Conservation (phyloP, 805 yeast species). For the Wickerhamiella galacta region DNA sequence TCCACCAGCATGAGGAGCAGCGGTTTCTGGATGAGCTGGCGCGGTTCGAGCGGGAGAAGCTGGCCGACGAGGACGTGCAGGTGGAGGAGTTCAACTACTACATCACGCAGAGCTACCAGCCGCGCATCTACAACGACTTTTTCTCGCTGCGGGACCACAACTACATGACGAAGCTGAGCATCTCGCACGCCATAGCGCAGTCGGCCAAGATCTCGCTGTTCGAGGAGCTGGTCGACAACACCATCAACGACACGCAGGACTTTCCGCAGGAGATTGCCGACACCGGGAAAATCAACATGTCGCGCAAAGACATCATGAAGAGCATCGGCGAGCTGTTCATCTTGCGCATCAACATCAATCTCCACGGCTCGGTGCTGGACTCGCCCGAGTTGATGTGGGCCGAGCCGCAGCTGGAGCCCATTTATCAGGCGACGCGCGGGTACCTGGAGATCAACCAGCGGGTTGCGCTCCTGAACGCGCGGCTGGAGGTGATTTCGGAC, state of each 20-base stretch:
- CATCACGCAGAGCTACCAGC: conserved; percentile 85
- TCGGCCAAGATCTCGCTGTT: conserved; percentile 87
- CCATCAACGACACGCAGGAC: conserved; percentile 93
- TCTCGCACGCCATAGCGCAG: conserved; percentile 92
- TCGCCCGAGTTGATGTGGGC: conserved; percentile 99
- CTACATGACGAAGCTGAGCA: conserved; percentile 81
- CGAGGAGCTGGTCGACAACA: conserved; percentile 90
- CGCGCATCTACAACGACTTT: conserved; percentile 90
- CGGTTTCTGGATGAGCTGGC: conserved; percentile 72
- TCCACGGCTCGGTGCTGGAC: conserved; percentile 53
- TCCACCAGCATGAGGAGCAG: conserved; percentile 63
- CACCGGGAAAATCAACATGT: conserved; percentile 90
- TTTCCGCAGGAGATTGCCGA: conserved; percentile 92
- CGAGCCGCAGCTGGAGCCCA: conserved; percentile 94
- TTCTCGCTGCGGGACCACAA: conserved; percentile 78
- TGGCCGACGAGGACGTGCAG: conserved; percentile 83
- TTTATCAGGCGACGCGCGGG: conserved; percentile 92
- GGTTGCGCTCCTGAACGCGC: conserved; percentile 73
- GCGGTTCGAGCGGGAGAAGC: conserved; percentile 76
- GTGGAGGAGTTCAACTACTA: conserved; percentile 90
- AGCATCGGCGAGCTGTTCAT: conserved; percentile 92
- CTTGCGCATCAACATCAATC: conserved; percentile 31
- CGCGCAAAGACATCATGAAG: conserved; percentile 88
- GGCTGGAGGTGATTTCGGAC: conserved; percentile 87
- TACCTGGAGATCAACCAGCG: conserved; percentile 90